Percentiles rank a stretch among this genome's conserved stretches.
Conservation (phyloP, 2,329 filamentous ascomycete species). For the Fusarium verrucosum region DNA sequence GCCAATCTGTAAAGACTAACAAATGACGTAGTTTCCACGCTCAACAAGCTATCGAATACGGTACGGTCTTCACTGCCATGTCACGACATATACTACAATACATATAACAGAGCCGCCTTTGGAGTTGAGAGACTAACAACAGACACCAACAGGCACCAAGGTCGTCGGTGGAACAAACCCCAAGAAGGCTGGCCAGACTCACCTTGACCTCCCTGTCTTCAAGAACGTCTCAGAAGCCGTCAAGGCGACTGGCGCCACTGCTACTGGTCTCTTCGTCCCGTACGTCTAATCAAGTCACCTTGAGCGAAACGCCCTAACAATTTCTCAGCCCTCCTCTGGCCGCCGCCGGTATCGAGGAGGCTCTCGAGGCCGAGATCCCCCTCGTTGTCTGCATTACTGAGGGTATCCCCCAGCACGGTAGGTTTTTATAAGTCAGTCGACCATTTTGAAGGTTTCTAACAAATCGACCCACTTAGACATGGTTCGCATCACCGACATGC, state of each 20-base stretch:
- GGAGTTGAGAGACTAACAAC: slow-evolving; percentile 39
- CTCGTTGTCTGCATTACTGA: slow-evolving; percentile 98
- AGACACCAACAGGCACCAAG: slow-evolving; percentile 76
- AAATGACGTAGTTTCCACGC: slow-evolving; percentile 82
- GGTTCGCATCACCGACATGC: slow-evolving; percentile 97
- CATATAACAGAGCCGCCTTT: slow-evolving; percentile 37
- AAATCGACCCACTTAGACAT: slow-evolving; percentile 76
- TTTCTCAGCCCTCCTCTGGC: slow-evolving; percentile 81
- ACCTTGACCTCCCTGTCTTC: slow-evolving; percentile 94
- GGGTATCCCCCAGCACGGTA: slow-evolving; percentile 96
- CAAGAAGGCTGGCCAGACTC: slow-evolving; percentile 93
- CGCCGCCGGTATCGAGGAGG: slow-evolving; percentile 95
- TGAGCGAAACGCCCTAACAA: slow-evolving; percentile 19
- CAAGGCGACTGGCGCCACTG: slow-evolving; percentile 88
- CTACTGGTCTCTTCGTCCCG: slow-evolving; percentile 96
- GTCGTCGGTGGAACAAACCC: slow-evolving; percentile 98
- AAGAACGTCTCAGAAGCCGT: slow-evolving; percentile 87
- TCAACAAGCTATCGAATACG: slow-evolving; percentile 97
- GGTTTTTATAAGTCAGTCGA: slow-evolving; percentile 45
- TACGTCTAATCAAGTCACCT: slow-evolving; percentile 56
- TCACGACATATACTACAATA: slow-evolving; percentile 41
- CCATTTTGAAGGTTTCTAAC: slow-evolving; percentile 22
- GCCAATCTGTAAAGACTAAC: slow-evolving; percentile 15
- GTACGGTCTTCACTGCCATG: slow-evolving; percentile 61
- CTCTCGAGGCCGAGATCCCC: slow-evolving; percentile 89